A percentile compares a stretch with the other conserved stretches of the same genome.
These are phyloP conservation scores for Chaetomium sp. DNA, from an alignment of 2,329 filamentous ascomycete genomes.

Conservation along the genomic window DNA sequence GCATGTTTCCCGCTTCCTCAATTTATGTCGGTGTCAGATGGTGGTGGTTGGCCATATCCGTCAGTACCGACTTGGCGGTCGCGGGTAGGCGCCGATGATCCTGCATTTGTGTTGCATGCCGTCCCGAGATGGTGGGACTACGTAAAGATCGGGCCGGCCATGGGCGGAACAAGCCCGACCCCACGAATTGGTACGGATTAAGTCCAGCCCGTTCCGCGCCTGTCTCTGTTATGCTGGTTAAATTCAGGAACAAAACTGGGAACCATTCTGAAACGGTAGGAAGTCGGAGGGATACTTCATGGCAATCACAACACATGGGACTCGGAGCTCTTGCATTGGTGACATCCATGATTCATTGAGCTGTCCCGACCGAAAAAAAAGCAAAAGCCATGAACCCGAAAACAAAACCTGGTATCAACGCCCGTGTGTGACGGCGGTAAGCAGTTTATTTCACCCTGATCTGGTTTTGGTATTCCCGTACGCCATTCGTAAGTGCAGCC, in stretches of 20 bases:
- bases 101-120: slow-evolving; percentile 23
- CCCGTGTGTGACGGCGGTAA: slow-evolving; percentile 22
- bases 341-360: slow-evolving; percentile 20
- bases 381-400: neutral
- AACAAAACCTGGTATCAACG: slow-evolving; percentile 17
- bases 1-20: no score
- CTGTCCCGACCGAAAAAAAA: slow-evolving; percentile 17
- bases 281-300: neutral
- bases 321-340: slow-evolving; percentile 11
- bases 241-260: neutral
- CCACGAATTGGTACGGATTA: no score
- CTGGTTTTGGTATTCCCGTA: slow-evolving; percentile 32
- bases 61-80: neutral
- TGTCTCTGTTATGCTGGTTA: neutral
- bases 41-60: neutral
- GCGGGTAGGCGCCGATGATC: slow-evolving; percentile 14
- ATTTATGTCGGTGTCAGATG: no score
- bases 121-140: neutral
- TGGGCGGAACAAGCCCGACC: neutral
- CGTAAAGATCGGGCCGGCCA: neutral
- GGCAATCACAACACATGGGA: slow-evolving; percentile 9
- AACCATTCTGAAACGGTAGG: neutral
- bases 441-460: slow-evolving; percentile 26
- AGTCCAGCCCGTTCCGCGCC: no score
- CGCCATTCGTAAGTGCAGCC: slow-evolving; percentile 30